phyloP scores from a whole-genome alignment of 371 early-diverging fungal species.

The Fennellomyces sp. region DNA sequence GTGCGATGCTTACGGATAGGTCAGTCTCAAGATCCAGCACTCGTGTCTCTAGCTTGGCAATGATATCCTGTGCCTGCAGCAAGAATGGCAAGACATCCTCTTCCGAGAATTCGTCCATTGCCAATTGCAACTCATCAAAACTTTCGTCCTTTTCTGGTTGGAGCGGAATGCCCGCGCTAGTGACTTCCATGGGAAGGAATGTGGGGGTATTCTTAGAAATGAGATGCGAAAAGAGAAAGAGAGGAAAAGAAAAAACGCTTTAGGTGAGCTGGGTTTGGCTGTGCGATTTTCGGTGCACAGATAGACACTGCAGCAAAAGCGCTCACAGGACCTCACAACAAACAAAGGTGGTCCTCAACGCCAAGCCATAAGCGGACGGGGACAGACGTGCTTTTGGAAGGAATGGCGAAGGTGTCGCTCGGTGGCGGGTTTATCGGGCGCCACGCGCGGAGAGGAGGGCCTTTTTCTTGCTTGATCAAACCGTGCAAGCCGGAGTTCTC shows the following conservation, averaged over 20 bases:
- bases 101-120: slow-evolving; percentile 36
- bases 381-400: too few relatives aligned
- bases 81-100: slow-evolving; percentile 56
- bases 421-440: neutral
- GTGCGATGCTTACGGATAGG: slow-evolving; percentile 49
- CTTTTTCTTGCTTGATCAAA: neutral
- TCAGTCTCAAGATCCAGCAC: slow-evolving; percentile 58
- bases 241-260: too few relatives aligned
- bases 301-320: too few relatives aligned
- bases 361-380: too few relatives aligned
- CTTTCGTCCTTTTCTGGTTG: slow-evolving; percentile 4
- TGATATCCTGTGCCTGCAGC: slow-evolving; percentile 59
- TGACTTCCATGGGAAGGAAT: too few relatives aligned
- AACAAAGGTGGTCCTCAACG: too few relatives aligned
- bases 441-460: neutral
- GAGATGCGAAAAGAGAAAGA: neutral
- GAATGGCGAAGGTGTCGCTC: too few relatives aligned
- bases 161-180: too few relatives aligned
- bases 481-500: neutral
- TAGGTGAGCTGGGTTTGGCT: too few relatives aligned
- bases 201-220: too few relatives aligned
- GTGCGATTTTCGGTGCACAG: too few relatives aligned
- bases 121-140: slow-evolving; percentile 16
- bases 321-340: too few relatives aligned
- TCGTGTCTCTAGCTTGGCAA: slow-evolving; percentile 55